phyloP scores from a whole-genome alignment of 768 basidiomycete genomes.

The Rossbeevera mucosa region DNA sequence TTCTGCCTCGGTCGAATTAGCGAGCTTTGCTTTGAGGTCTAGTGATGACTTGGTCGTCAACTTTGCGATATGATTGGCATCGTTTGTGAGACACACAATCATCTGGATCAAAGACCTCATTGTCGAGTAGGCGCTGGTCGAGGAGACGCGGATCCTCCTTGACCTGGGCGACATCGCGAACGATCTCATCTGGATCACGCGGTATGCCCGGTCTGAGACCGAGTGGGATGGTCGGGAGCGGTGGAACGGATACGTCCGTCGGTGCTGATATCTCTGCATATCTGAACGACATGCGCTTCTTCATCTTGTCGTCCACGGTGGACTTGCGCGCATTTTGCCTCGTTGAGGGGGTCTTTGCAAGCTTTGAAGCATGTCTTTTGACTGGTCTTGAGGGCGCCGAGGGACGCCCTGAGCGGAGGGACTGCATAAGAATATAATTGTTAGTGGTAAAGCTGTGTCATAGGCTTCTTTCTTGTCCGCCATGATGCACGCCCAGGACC shows the following conservation, averaged over 20 bases:
- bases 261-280: conserved; percentile 85
- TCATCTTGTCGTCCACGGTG: conserved; percentile 81
- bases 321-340: conserved; percentile 45
- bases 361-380: conserved; percentile 32
- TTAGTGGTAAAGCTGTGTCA: conserved; percentile 12
- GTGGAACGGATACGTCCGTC: conserved; percentile 50
- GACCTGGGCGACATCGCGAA: conserved; percentile 33
- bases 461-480: conserved; percentile 13
- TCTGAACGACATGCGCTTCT: conserved; percentile 93
- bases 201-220: conserved; percentile 35
- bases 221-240: conserved; percentile 54
- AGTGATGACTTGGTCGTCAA: conserved; percentile 8
- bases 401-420: conserved; percentile 50
- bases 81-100: conserved; percentile 56
- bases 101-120: conserved; percentile 83
- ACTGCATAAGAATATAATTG: conserved; percentile 46
- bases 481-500: conserved; percentile 31
- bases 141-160: conserved; percentile 57
- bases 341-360: conserved; percentile 23
- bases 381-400: conserved; percentile 33
- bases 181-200: conserved; percentile 46
- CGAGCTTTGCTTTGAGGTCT: conserved; percentile 81
- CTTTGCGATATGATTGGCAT: background rate
- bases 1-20: conserved; percentile 86
- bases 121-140: conserved; percentile 61